Conservation (phyloP, 2,329 filamentous ascomycete species). For the Penicillium sclerotigenum region DNA sequence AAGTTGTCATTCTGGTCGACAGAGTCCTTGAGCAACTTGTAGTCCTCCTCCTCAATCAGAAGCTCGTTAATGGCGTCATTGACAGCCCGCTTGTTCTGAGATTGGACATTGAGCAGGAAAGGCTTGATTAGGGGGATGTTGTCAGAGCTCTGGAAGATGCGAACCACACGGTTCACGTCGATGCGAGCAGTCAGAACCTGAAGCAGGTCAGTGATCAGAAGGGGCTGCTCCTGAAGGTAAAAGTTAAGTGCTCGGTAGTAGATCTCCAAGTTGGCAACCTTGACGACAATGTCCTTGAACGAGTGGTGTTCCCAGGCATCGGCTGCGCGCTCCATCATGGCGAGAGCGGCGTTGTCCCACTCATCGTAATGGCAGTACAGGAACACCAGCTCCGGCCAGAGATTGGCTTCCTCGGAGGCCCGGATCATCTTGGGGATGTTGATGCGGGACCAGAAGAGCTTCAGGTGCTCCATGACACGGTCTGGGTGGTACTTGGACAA, state of each 20-base stretch:
- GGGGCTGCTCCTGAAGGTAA: conserved; percentile 95
- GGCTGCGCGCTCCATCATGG: conserved; percentile 95
- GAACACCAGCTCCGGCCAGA: conserved; percentile 98
- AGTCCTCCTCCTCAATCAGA: conserved; percentile 96
- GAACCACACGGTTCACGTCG: conserved; percentile 97
- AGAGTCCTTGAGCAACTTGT: conserved; percentile 96
- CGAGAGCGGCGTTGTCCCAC: conserved; percentile 92
- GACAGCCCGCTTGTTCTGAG: conserved; percentile 96
- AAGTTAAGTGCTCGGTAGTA: conserved; percentile 98
- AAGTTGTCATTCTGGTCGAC: conserved; percentile 99
- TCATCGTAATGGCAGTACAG: conserved; percentile 98
- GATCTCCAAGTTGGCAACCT: conserved; percentile 97
- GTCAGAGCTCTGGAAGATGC: conserved; percentile 98
- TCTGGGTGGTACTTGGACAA: conserved; percentile 94
- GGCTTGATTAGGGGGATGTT: conserved; percentile 98
- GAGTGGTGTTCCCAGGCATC: conserved; percentile 99
- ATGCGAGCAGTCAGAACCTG: conserved; percentile 89
- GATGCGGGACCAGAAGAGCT: conserved; percentile 96
- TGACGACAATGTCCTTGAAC: conserved; percentile 98
- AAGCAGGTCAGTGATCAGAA: conserved; percentile 89
- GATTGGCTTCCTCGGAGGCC: conserved; percentile 86
- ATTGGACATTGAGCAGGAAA: conserved; percentile 93
- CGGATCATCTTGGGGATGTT: conserved; percentile 97
- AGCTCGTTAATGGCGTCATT: conserved; percentile 98
- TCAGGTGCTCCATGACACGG: conserved; percentile 95